These are phyloP conservation scores for Cunninghamia lanceolata DNA, from an alignment of 75 land plant genomes.

Conservation along the genomic window DNA sequence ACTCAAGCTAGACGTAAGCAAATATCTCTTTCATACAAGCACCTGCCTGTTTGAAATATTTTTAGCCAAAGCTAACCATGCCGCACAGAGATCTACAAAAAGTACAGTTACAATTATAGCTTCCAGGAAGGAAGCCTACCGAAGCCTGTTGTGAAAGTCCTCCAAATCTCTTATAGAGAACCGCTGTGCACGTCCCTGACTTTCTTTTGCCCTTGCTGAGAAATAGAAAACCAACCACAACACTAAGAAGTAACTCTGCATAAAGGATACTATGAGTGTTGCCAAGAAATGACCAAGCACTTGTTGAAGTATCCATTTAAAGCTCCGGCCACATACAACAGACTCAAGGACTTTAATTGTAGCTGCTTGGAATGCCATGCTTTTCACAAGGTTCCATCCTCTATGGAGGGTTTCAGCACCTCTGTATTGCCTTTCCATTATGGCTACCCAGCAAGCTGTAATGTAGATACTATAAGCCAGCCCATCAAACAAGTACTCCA, in stretches of 20 bases:
- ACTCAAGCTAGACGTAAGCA: background rate
- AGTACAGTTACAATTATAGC: background rate
- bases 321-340: slow-evolving; percentile 33
- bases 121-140: background rate
- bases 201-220: slow-evolving; percentile 26
- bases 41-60: background rate
- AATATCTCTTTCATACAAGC: background rate
- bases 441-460: slow-evolving; percentile 40
- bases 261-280: slow-evolving; percentile 14
- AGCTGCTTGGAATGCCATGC: slow-evolving; percentile 26
- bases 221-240: slow-evolving; percentile 37
- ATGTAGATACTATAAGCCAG: slow-evolving; percentile 28
- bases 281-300: slow-evolving; percentile 30
- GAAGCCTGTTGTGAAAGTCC: slow-evolving; percentile 19
- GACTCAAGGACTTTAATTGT: slow-evolving; percentile 31
- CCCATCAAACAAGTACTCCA: slow-evolving; percentile 35
- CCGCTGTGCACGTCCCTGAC: slow-evolving; percentile 18
- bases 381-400: slow-evolving; percentile 25
- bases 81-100: background rate
- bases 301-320: slow-evolving; percentile 31
- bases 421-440: slow-evolving; percentile 33
- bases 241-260: slow-evolving; percentile 24
- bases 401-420: slow-evolving; percentile 22
- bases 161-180: slow-evolving; percentile 17
- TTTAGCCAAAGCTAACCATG: background rate